Conservation (phyloP, 768 basidiomycete genomes). For the Russula ochroleuca region DNA sequence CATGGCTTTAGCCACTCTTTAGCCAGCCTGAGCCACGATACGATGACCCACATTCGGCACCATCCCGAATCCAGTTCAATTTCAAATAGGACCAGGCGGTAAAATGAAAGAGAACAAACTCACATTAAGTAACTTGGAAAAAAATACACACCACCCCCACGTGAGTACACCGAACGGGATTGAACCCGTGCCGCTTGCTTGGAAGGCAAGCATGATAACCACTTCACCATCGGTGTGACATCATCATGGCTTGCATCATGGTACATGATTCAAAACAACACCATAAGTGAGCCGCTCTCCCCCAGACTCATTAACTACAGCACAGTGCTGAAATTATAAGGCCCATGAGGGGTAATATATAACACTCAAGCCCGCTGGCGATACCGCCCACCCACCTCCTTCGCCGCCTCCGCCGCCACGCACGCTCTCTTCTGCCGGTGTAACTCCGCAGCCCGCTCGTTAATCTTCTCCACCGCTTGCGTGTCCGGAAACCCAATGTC, state of each 20-base stretch:
- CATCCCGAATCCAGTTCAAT: no score
- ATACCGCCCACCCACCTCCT: slow-evolving; percentile 14
- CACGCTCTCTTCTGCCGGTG: slow-evolving; percentile 56
- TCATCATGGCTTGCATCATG: no score
- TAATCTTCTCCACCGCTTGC: slow-evolving; percentile 75
- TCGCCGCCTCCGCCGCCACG: slow-evolving; percentile 59
- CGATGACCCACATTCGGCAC: no score
- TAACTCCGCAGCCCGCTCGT: slow-evolving; percentile 67
- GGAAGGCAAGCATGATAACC: slow-evolving; percentile 39
- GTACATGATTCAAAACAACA: neutral
- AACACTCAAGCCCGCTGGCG: slow-evolving; percentile 1
- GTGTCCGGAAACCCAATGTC: slow-evolving; percentile 86
- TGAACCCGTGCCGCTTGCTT: slow-evolving; percentile 36
- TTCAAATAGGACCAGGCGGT: no score
- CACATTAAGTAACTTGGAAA: no score
- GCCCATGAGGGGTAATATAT: no score
- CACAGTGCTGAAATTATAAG: neutral
- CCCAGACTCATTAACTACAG: neutral
- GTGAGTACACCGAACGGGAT: slow-evolving; percentile 30
- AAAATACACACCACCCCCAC: neutral
- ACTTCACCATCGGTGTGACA: slow-evolving; percentile 29
- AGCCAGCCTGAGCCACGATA: no score
- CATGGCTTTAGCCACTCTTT: no score
- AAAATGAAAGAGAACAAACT: no score
- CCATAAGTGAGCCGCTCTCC: neutral